phyloP scores from a whole-genome alignment of 192 early-diverging fungal species.

The Coemansia sp. region DNA sequence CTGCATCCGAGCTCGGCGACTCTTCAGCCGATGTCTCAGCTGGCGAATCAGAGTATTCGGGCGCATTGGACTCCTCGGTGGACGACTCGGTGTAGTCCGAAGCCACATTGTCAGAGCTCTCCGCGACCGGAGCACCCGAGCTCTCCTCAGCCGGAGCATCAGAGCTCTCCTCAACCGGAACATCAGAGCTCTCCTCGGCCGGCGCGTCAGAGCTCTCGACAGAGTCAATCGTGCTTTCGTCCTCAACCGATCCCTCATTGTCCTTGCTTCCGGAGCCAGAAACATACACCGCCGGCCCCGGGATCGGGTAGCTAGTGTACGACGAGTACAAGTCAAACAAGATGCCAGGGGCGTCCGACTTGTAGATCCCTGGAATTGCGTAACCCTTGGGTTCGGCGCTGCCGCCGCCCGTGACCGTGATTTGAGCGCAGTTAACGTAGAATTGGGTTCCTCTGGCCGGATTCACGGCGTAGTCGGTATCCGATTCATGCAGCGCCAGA shows the following conservation, averaged over 20 bases:
- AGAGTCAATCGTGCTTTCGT: no score
- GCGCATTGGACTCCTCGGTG: no score
- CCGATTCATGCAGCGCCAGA: slow-evolving; percentile 22
- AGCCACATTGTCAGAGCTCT: not conserved
- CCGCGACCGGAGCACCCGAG: not conserved
- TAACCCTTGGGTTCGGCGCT: slow-evolving; percentile 10
- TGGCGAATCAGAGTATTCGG: not conserved
- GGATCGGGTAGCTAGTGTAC: slow-evolving; percentile 17
- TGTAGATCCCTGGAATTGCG: slow-evolving; percentile 23
- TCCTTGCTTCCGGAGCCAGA: slow-evolving; percentile 4
- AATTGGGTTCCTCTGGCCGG: slow-evolving; percentile 14
- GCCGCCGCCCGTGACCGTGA: slow-evolving; percentile 16
- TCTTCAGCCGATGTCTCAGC: slow-evolving; percentile 5
- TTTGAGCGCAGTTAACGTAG: slow-evolving; percentile 30
- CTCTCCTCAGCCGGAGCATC: not conserved
- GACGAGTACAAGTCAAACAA: slow-evolving; percentile 16
- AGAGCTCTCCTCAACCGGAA: not conserved
- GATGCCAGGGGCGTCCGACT: slow-evolving; percentile 13
- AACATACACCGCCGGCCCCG: slow-evolving; percentile 24
- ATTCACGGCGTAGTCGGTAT: slow-evolving; percentile 11
- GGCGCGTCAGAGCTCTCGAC: not conserved
- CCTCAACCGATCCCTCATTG: not conserved
- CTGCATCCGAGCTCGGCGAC: not conserved
- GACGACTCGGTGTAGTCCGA: not conserved
- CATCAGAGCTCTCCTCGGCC: not conserved